These are phyloP conservation scores for Mucor lusitanicus DNA, from an alignment of 371 early-diverging fungal genomes.

Conservation along the genomic window DNA sequence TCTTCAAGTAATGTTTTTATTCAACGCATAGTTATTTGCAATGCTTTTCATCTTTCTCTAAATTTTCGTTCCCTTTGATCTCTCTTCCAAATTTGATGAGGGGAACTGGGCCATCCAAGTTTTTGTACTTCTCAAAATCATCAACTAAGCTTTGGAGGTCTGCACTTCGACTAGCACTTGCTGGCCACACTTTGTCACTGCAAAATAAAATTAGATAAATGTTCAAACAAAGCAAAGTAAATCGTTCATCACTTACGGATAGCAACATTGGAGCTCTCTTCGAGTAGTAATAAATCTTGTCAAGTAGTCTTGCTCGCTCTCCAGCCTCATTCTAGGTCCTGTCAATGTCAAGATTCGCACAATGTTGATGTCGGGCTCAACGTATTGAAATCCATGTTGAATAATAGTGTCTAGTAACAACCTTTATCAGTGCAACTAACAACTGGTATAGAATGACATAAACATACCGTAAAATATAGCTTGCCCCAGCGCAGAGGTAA, in stretches of 20 bases:
- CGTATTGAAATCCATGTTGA: conserved; percentile 46
- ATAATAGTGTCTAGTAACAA: conserved; percentile 34
- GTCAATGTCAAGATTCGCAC: conserved; percentile 33
- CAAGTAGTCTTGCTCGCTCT: conserved; percentile 31
- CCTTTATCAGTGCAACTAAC: background rate
- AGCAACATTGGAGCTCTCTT: conserved; percentile 41
- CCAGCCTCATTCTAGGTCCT: conserved; percentile 22
- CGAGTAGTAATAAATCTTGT: conserved; percentile 38
- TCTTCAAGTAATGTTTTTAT: background rate
- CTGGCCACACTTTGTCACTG: conserved; percentile 44
- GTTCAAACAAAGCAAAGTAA: background rate
- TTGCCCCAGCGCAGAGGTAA: conserved; percentile 33
- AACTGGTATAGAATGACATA: too few species aligned
- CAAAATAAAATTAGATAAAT: background rate
- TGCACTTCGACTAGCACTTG: conserved; percentile 33
- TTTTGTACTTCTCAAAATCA: conserved; percentile 25
- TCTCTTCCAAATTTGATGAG: conserved; percentile 18
- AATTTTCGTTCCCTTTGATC: conserved; percentile 21
- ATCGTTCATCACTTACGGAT: conserved; percentile 29
- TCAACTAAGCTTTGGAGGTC: conserved; percentile 30
- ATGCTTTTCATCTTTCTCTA: conserved; percentile 2
- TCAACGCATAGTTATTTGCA: background rate
- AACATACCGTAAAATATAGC: conserved; percentile 46
- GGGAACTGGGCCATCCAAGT: conserved; percentile 9
- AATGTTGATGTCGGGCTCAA: conserved; percentile 42